Evolutionary conservation across 2,329 filamentous ascomycete species (phyloP).

Genomic region (Pezicula neosporulosa): DNA sequence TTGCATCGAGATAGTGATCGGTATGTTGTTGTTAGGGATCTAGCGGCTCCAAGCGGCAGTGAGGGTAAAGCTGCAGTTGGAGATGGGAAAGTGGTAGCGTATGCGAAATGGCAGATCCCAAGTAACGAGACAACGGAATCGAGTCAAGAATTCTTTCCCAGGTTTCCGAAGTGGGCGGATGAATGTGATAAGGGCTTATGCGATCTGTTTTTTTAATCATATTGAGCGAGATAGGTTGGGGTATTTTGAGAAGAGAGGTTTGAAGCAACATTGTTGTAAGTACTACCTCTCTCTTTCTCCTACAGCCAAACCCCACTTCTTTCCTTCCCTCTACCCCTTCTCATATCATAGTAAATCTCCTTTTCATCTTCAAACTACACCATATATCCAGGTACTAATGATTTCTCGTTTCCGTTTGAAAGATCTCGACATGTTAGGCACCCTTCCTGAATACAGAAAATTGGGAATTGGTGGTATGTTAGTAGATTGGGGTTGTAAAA

Average conservation of each 20-base stretch:
- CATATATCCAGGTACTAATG: neutral
- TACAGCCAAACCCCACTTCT: neutral
- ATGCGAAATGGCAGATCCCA: constrained; percentile 6
- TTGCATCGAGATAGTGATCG: neutral
- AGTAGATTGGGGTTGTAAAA: constrained; percentile 5
- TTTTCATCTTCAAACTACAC: neutral
- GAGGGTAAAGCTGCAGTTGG: too few species aligned
- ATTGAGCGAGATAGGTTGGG: neutral
- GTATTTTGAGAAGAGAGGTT: neutral
- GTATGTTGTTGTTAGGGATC: constrained; percentile 2
- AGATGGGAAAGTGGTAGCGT: constrained; percentile 2
- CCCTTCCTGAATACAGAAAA: constrained; percentile 4
- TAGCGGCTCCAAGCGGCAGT: too few species aligned
- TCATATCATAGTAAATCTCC: too few species aligned
- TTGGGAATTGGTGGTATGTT: constrained; percentile 6
- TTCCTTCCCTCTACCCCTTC: neutral
- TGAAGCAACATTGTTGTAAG: constrained; percentile 1
- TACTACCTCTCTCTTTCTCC: neutral
- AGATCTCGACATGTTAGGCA: constrained; percentile 9
- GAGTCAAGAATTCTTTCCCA: neutral
- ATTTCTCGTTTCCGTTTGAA: neutral
- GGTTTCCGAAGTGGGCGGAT: constrained; percentile 3
- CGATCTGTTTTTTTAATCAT: constrained; percentile 1
- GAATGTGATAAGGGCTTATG: constrained; percentile 3
- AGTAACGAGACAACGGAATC: neutral